Base-by-base conservation (phyloP, 352 stramenopile species). In the Globisporangium cylindrosporum region DNA sequence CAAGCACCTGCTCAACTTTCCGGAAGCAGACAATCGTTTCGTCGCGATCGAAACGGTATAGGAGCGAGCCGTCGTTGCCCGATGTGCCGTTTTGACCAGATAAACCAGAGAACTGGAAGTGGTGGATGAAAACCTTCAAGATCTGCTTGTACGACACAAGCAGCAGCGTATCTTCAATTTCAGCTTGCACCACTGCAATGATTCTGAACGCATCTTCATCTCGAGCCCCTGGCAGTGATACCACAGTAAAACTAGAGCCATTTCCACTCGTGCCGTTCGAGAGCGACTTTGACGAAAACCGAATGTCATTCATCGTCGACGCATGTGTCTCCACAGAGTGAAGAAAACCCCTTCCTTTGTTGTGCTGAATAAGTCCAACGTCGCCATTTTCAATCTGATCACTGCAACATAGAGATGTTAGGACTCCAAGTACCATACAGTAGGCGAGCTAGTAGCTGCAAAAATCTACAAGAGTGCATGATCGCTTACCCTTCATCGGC, bases 141-240 rank as follows among this genome's bases (percentile, higher is more conserved):
- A 75, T 66, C 0, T 72, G 62, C 41, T 88, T 86, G 59, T 89
- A 91, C 0, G 82, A 91, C 14, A 89, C 65, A 12, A 91, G 62
- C 18, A 90, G 34, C n/a, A 93, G 27, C 1, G 81, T 93, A 36
- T 91, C 81, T 4, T 77, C 77, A 8, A 85, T 69, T 73, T 91
- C 82, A 5, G 67, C 65, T 70, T 72, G 69, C 49, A 76, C 53
- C 7, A 88, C 84, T 7, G 65, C 48, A 7, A 90, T 59, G 46
- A 91, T 74, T 54, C 86, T 85, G 68, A 92, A 92, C 12, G 84
- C 84, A 57, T 91, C 82, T 68, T 93, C 81, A 69, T 93, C 84
- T 58, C 82, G 77, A 10, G 76, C 72, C 15, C 81, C 82, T 41
- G 74, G 73, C 1, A 89, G 69, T 4, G 79, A 72, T 15, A 84